Base-by-base conservation (phyloP, 2,329 filamentous ascomycete species). In the Shiraia sp. region DNA sequence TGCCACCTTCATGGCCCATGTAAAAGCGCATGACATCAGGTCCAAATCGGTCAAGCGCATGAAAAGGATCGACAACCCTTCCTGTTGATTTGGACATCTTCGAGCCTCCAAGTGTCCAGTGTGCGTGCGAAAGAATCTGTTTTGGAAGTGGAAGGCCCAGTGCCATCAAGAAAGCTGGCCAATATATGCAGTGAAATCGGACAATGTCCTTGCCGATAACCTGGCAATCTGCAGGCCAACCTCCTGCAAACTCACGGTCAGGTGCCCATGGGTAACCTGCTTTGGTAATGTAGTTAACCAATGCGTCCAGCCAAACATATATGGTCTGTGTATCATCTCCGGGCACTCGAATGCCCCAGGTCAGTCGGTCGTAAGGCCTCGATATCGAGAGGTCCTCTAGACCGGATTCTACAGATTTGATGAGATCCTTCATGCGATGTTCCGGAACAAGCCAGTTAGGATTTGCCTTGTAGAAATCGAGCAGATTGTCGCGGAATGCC, bases 71-170 rank as follows among this genome's bases (percentile, higher is more conserved):
- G 30, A 99, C 92, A 2, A 95, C 92, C 65, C 96, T 96, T 49
- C 93, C 93, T 2, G 87, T 82, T 1, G 89, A 95, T 69, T 99
- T 99, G 47, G 91, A 92, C 91, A 99, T 99, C 70, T 99, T 99
- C 56, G 85, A 82, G 38, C 83, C 83, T 41, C 88, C 88, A 72
- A 99, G 85, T 10, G 90, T 95, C 93, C 95, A 99, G 68, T 99
- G 93, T 2, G 86, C 90, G 65, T 99, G 93, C 37, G 89, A 89
- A 2, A 99, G 75, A 23, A 99, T 81, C 49, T 84, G 83, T 61
- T 84, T 86, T 1, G 93, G 90, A 1, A 88, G 75, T 1, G 89
- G 86, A 4, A 97, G 76, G 36, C 85, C 84, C 10, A 96, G 75
- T 1, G 93, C 92, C 79, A 99, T 86, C 12, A 99, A 82, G 56